Percentiles rank a stretch among this genome's conserved stretches.
Conservation (phyloP, 2,329 filamentous ascomycete species). For the Scedosporium apiospermum region DNA sequence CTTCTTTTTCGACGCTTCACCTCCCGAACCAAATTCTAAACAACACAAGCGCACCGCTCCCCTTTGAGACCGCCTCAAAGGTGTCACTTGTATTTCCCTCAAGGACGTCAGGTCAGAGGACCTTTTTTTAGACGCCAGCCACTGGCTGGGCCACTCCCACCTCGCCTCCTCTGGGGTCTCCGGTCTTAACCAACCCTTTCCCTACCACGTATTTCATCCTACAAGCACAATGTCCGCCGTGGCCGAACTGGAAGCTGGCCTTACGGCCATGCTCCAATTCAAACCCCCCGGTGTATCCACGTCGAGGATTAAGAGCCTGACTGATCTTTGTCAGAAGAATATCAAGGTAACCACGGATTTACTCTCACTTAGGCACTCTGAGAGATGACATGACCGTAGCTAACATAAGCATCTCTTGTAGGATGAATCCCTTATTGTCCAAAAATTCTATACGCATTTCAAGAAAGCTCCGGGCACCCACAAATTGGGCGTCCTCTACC, state of each 20-base stretch:
- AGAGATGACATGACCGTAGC: not conserved
- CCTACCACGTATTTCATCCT: not conserved
- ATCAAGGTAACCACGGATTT: slow-evolving; percentile 58
- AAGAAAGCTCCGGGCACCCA: slow-evolving; percentile 90
- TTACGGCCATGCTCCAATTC: slow-evolving; percentile 83
- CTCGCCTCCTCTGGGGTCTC: not conserved
- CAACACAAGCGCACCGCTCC: no score
- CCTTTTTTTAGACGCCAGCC: not conserved
- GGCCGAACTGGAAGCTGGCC: slow-evolving; percentile 79
- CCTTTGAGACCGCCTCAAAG: no score
- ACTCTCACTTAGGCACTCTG: slow-evolving; percentile 3
- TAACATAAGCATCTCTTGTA: slow-evolving; percentile 27
- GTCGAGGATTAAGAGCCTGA: slow-evolving; percentile 82
- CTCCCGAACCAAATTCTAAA: no score
- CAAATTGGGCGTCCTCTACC: slow-evolving; percentile 98
- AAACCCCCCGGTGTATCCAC: slow-evolving; percentile 93
- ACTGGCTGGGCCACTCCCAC: not conserved
- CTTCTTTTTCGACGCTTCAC: no score
- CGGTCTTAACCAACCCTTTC: not conserved
- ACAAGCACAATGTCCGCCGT: slow-evolving; percentile 45
- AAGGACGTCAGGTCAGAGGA: not conserved
- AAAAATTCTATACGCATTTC: slow-evolving; percentile 95
- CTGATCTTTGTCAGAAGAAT: slow-evolving; percentile 76
- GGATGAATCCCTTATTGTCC: slow-evolving; percentile 91
- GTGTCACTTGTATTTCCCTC: not conserved